phyloP scores from a whole-genome alignment of 2,329 filamentous ascomycete species.

The Davidsoniella australis region DNA sequence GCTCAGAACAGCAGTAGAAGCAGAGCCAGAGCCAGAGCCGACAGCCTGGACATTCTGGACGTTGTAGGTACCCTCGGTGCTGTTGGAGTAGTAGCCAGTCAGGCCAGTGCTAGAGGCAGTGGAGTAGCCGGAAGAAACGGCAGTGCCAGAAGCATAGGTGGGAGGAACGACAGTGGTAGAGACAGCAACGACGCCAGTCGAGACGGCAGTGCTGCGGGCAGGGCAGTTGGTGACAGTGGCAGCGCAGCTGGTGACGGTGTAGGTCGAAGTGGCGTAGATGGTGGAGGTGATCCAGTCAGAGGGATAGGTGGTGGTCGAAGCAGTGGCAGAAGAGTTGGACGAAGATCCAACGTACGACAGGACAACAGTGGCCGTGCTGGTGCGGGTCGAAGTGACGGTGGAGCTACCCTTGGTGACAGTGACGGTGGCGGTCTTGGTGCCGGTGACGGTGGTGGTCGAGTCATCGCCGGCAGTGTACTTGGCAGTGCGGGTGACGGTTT shows the following conservation, averaged over 20 bases:
- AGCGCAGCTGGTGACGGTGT: neutral
- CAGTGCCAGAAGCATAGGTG: neutral
- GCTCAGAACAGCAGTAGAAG: too few species aligned
- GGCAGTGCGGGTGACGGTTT: too few species aligned
- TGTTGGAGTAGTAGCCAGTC: too few species aligned
- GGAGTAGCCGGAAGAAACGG: neutral
- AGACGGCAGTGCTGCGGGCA: neutral
- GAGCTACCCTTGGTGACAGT: too few species aligned
- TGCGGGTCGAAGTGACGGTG: too few species aligned
- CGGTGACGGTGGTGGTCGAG: too few species aligned
- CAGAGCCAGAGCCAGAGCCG: too few species aligned
- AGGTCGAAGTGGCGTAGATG: neutral
- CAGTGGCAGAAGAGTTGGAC: neutral
- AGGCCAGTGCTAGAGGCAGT: neutral
- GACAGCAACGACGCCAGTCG: neutral
- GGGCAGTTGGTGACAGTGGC: neutral
- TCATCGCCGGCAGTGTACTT: too few species aligned
- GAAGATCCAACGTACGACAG: neutral
- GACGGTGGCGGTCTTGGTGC: too few species aligned
- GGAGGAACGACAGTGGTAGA: neutral
- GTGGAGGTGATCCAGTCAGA: neutral
- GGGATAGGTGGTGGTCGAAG: neutral
- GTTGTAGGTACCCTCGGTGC: too few species aligned
- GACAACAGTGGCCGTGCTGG: neutral
- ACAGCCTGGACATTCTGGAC: too few species aligned